phyloP scores from a whole-genome alignment of 495 filamentous ascomycete genomes.

The Neurospora sp. region DNA sequence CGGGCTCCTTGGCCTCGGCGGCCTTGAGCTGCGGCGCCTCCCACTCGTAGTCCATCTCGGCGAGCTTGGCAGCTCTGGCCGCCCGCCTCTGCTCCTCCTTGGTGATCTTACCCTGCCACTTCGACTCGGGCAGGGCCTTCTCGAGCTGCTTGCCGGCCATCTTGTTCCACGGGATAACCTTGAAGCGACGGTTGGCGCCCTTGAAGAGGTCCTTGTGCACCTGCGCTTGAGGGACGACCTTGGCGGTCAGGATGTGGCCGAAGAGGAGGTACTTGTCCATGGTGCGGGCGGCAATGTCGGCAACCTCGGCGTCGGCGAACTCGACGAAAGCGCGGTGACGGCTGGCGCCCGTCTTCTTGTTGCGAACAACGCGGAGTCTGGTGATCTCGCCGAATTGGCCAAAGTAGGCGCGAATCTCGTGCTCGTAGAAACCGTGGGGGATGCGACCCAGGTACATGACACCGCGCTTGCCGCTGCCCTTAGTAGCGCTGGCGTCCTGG shows the following conservation, averaged over 20 bases:
- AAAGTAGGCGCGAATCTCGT: slow-evolving; percentile 90
- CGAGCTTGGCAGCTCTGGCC: slow-evolving; percentile 60
- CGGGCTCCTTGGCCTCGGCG: slow-evolving; percentile 32
- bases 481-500: slow-evolving; percentile 27
- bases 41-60: slow-evolving; percentile 77
- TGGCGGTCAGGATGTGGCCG: slow-evolving; percentile 82
- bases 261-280: slow-evolving; percentile 98
- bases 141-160: slow-evolving; percentile 66
- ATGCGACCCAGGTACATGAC: slow-evolving; percentile 84
- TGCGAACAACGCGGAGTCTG: slow-evolving; percentile 77
- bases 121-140: slow-evolving; percentile 53
- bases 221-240: slow-evolving; percentile 61
- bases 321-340: slow-evolving; percentile 94
- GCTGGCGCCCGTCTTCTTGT: slow-evolving; percentile 73
- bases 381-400: slow-evolving; percentile 85
- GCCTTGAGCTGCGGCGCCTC: slow-evolving; percentile 62
- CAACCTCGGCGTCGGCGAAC: slow-evolving; percentile 67
- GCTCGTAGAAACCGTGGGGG: slow-evolving; percentile 92
- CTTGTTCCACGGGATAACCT: slow-evolving; percentile 73
- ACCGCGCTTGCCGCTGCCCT: slow-evolving; percentile 48
- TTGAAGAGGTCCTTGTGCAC: slow-evolving; percentile 75
- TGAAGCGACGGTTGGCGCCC: slow-evolving; percentile 81
- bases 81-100: slow-evolving; percentile 59
- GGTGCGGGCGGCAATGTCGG: slow-evolving; percentile 79
- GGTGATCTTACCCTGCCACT: slow-evolving; percentile 63